These are phyloP conservation scores for Colletotrichum aenigma DNA, from an alignment of 2,329 filamentous ascomycete species.

Conservation along the genomic window DNA sequence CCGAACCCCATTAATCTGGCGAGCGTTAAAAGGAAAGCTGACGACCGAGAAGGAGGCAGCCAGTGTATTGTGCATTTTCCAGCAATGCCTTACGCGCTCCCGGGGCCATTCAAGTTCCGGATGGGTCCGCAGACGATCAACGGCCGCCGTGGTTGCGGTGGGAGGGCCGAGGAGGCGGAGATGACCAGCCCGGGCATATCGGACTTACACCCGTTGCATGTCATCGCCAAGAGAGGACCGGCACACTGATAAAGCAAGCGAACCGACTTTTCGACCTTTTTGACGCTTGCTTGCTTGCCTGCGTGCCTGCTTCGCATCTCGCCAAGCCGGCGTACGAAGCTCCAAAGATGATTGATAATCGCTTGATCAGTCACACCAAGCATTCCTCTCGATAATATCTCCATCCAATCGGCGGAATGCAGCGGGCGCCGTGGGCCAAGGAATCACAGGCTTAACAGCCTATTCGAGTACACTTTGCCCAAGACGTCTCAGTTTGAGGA, in stretches of 20 bases:
- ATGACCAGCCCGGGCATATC: neutral
- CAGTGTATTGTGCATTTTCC: neutral
- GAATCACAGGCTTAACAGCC: neutral
- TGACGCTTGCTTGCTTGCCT: neutral
- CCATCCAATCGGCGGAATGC: conserved; percentile 13
- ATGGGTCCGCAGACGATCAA: neutral
- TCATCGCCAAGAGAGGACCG: neutral
- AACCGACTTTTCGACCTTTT: neutral
- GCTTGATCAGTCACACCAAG: neutral
- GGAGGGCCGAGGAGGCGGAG: neutral
- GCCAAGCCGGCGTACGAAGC: neutral
- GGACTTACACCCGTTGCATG: neutral
- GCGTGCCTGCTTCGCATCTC: neutral
- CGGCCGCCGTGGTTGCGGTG: neutral
- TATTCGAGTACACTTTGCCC: neutral
- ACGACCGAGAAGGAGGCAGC: neutral
- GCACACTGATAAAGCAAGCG: neutral
- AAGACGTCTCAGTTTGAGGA: conserved; percentile 3
- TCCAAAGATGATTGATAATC: conserved; percentile 1
- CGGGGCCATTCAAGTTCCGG: neutral
- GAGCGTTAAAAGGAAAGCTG: neutral
- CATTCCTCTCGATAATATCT: neutral
- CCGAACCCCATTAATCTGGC: neutral
- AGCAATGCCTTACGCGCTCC: neutral
- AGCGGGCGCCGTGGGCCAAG: neutral